Evolutionary conservation across 192 early-diverging fungal genomes (phyloP).

Genomic region (Phycomyces blakesleeanus): DNA sequence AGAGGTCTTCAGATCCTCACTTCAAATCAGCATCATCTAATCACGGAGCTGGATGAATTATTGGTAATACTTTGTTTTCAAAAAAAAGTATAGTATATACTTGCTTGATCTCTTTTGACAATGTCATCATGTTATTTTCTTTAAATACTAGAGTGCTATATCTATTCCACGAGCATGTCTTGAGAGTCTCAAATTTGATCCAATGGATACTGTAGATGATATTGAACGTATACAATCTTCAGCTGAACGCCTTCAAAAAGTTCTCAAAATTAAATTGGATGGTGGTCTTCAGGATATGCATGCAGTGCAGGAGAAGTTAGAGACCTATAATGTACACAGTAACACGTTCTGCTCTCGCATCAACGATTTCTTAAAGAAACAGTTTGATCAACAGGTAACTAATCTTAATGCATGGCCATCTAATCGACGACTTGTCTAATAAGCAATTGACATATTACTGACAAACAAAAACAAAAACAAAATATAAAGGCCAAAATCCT

Average conservation of each 20-base stretch:
- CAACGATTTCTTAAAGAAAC: constrained; percentile 60
- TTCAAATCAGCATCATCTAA: constrained; percentile 80
- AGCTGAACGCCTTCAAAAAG: constrained; percentile 64
- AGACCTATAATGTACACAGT: constrained; percentile 62
- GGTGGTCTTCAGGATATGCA: constrained; percentile 51
- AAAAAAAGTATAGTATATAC: too few relatives aligned
- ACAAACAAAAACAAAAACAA: neutral
- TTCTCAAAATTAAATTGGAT: constrained; percentile 55
- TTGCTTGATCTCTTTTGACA: too few relatives aligned
- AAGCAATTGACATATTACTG: neutral
- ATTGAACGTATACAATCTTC: constrained; percentile 60
- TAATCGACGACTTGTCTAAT: neutral
- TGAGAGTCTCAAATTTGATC: constrained; percentile 59
- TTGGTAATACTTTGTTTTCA: constrained; percentile 44
- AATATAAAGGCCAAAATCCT: constrained; percentile 39
- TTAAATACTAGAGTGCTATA: constrained; percentile 43
- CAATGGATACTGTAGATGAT: constrained; percentile 56
- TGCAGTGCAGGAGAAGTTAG: constrained; percentile 60
- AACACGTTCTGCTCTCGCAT: constrained; percentile 61
- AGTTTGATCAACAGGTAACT: constrained; percentile 63
- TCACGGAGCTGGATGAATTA: constrained; percentile 82
- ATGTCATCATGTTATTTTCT: too few relatives aligned
- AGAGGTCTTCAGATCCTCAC: constrained; percentile 87
- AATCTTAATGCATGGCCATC: neutral
- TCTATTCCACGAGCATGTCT: constrained; percentile 59